Evolutionary conservation across 2,329 filamentous ascomycete genomes (phyloP).

Genomic region (Colletotrichum tamarilloi): DNA sequence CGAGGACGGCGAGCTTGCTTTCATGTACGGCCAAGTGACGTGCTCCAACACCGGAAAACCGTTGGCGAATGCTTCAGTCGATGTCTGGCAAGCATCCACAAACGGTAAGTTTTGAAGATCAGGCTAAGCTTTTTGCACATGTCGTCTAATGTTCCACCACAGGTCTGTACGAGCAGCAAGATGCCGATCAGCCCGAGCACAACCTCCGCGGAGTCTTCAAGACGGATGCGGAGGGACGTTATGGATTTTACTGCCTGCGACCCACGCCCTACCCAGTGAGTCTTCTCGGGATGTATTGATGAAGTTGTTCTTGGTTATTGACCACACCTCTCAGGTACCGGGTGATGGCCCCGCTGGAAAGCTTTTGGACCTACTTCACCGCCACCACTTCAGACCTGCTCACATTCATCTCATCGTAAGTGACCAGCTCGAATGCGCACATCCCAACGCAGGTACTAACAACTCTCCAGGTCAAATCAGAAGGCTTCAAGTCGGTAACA

Average conservation of each 20-base stretch:
- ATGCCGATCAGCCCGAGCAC: slow-evolving; percentile 68
- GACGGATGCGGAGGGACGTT: slow-evolving; percentile 71
- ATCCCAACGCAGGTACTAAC: slow-evolving; percentile 33
- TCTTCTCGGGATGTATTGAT: not conserved
- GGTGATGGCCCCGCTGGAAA: slow-evolving; percentile 64
- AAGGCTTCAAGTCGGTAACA: slow-evolving; percentile 74
- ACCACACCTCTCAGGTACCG: slow-evolving; percentile 44
- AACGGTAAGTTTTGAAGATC: slow-evolving; percentile 60
- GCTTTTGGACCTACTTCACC: slow-evolving; percentile 64
- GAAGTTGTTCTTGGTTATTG: not conserved
- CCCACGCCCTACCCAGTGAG: slow-evolving; percentile 57
- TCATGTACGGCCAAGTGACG: slow-evolving; percentile 72
- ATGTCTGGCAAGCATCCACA: slow-evolving; percentile 84
- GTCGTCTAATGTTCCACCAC: slow-evolving; percentile 23
- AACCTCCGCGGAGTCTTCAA: slow-evolving; percentile 76
- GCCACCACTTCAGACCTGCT: slow-evolving; percentile 67
- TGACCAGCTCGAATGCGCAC: slow-evolving; percentile 3
- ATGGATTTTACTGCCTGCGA: slow-evolving; percentile 66
- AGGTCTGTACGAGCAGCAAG: slow-evolving; percentile 70
- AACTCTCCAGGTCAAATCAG: slow-evolving; percentile 50
- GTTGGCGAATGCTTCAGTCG: slow-evolving; percentile 73
- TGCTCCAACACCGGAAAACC: slow-evolving; percentile 71
- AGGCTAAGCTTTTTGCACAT: not conserved
- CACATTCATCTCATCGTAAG: slow-evolving; percentile 69
- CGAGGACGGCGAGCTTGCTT: slow-evolving; percentile 61